Evolutionary conservation across 768 basidiomycete species (phyloP).

Genomic region (Dendrothele bispora): DNA sequence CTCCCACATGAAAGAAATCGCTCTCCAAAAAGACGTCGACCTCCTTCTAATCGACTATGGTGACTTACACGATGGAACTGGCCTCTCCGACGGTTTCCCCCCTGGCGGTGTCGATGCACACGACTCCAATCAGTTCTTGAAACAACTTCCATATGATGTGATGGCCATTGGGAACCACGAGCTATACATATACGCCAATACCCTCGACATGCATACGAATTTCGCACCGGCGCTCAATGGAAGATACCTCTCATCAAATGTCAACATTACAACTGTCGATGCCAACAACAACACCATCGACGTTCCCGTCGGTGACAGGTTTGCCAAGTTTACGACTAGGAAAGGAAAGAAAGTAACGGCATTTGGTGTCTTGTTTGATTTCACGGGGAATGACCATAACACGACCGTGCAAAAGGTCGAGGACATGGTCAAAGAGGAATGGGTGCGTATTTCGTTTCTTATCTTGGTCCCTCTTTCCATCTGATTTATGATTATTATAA

Average conservation of each 20-base stretch:
- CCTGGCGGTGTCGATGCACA: slow-evolving; percentile 71
- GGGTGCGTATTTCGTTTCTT: slow-evolving; percentile 44
- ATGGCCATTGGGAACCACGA: slow-evolving; percentile 91
- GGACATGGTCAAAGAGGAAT: slow-evolving; percentile 77
- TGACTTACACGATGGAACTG: slow-evolving; percentile 79
- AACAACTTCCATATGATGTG: slow-evolving; percentile 75
- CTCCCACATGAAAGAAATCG: slow-evolving; percentile 75
- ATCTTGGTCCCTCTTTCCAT: neutral
- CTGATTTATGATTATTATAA: slow-evolving; percentile 26
- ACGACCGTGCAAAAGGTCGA: slow-evolving; percentile 75
- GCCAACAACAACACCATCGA: slow-evolving; percentile 34
- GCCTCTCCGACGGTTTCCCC: slow-evolving; percentile 75
- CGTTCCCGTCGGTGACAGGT: slow-evolving; percentile 34
- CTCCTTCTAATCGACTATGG: slow-evolving; percentile 81
- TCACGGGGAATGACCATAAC: slow-evolving; percentile 66
- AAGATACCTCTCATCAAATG: slow-evolving; percentile 82
- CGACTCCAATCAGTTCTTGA: slow-evolving; percentile 74
- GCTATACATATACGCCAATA: slow-evolving; percentile 68
- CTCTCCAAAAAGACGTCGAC: slow-evolving; percentile 72
- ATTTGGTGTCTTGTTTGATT: slow-evolving; percentile 78
- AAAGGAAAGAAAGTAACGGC: slow-evolving; percentile 76
- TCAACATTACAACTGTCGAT: slow-evolving; percentile 73
- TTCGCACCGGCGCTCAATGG: slow-evolving; percentile 68
- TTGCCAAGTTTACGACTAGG: slow-evolving; percentile 8
- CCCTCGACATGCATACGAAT: slow-evolving; percentile 72